Conservation (phyloP, 2,329 filamentous ascomycete species). For the Colletotrichum eleusines region DNA sequence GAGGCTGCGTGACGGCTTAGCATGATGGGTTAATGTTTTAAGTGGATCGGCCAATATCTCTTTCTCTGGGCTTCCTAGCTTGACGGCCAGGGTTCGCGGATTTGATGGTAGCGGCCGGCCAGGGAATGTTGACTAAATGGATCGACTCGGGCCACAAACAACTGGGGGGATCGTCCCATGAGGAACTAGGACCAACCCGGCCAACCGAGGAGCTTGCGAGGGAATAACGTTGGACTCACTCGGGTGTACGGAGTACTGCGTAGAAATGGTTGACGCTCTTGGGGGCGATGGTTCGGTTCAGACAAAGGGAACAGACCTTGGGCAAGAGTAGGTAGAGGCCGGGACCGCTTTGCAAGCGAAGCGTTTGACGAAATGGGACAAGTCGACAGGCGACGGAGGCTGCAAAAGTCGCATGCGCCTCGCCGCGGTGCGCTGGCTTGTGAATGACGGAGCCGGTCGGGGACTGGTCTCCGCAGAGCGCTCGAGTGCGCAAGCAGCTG, state of each 20-base stretch:
- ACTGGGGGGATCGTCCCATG: not conserved
- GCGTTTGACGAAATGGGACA: slow-evolving; percentile 7
- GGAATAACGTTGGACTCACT: slow-evolving; percentile 13
- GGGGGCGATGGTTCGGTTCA: slow-evolving; percentile 7
- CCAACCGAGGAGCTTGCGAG: not conserved
- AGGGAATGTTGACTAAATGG: slow-evolving; percentile 13
- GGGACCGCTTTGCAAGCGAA: slow-evolving; percentile 38
- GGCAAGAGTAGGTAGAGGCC: slow-evolving; percentile 26
- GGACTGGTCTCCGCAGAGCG: slow-evolving; percentile 17
- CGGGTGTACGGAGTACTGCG: no score
- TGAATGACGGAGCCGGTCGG: slow-evolving; percentile 29
- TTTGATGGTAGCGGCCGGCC: slow-evolving; percentile 22
- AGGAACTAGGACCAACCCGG: slow-evolving; percentile 17
- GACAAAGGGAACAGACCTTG: slow-evolving; percentile 37
- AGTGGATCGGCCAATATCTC: slow-evolving; percentile 44
- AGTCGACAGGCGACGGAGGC: slow-evolving; percentile 27
- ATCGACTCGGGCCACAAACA: slow-evolving; percentile 21
- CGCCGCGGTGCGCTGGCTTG: slow-evolving; percentile 3
- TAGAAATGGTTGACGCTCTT: slow-evolving; percentile 6
- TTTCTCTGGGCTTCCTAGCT: slow-evolving; percentile 25
- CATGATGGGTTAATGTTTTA: slow-evolving; percentile 55
- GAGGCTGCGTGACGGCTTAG: slow-evolving; percentile 48
- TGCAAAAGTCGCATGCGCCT: slow-evolving; percentile 34
- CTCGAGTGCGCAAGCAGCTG: slow-evolving; percentile 29
- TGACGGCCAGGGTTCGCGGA: slow-evolving; percentile 17